Percentiles rank a stretch among this genome's conserved stretches.
These are phyloP conservation scores for Austroboletus eburneus DNA, from an alignment of 768 basidiomycete species.

Conservation along the genomic window DNA sequence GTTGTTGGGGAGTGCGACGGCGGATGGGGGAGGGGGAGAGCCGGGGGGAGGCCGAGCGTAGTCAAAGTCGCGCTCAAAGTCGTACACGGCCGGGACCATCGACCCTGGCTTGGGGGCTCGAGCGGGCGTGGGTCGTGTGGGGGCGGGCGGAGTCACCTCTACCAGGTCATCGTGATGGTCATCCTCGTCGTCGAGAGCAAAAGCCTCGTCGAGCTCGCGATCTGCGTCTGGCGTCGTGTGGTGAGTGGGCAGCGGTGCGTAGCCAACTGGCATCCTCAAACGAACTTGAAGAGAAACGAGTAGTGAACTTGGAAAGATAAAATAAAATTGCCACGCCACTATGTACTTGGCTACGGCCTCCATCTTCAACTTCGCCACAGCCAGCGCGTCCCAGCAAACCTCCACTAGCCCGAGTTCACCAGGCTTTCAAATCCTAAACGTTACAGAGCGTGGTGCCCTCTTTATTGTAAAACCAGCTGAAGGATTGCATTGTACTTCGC, in stretches of 20 bases:
- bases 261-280: constrained; percentile 43
- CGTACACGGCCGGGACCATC: constrained; percentile 39
- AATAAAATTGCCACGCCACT: no score
- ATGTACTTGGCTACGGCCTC: no score
- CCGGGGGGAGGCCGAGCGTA: constrained; percentile 69
- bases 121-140: constrained; percentile 12
- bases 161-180: constrained; percentile 28
- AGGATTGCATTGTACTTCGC: no score
- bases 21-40: constrained; percentile 62
- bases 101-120: constrained; percentile 21
- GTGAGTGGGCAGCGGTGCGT: constrained; percentile 49
- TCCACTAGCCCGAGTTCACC: no score
- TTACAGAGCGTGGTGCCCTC: no score
- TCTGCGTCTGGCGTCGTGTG: constrained; percentile 42
- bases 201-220: constrained; percentile 75
- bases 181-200: constrained; percentile 54
- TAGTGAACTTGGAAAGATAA: no score
- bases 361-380: no score
- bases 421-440: no score
- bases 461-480: no score
- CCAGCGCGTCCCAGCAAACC: no score
- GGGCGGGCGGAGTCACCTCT: no score
- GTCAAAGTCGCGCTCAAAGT: constrained; percentile 80
- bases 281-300: no score
- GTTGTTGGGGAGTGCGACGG: constrained; percentile 58